A percentile compares a stretch with the other conserved stretches of the same genome.
Evolutionary conservation across 164 flowering plant genomes (phyloP).

Genomic region (Houttuynia cordata): DNA sequence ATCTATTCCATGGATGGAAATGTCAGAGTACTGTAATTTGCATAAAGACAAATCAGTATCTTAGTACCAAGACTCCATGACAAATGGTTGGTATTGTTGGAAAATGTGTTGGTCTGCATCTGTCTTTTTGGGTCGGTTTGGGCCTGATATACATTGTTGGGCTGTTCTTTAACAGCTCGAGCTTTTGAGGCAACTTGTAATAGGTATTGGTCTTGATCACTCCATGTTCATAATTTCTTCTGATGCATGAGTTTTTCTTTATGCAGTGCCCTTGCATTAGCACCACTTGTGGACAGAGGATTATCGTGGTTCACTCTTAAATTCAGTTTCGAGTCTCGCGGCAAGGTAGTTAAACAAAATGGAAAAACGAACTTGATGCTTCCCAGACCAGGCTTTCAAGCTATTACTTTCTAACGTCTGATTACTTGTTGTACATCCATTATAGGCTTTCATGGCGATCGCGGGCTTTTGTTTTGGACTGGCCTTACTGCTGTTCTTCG

Average conservation of each 20-base stretch:
- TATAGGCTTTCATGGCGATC: constrained; percentile 58
- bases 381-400: background rate
- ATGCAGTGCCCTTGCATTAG: constrained; percentile 83
- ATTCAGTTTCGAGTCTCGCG: constrained; percentile 54
- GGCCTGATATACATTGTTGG: too few species aligned
- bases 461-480: constrained; percentile 50
- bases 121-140: too few species aligned
- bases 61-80: too few species aligned
- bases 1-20: too few species aligned
- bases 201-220: too few species aligned
- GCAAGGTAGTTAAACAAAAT: constrained; percentile 30
- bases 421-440: background rate
- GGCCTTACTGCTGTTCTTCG: constrained; percentile 45
- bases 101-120: too few species aligned
- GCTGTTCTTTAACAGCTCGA: too few species aligned
- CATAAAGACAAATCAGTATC: too few species aligned
- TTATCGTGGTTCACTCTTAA: constrained; percentile 71
- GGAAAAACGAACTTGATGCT: background rate
- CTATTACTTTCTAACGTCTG: background rate
- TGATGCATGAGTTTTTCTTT: background rate
- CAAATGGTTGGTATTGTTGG: too few species aligned
- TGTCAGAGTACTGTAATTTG: too few species aligned
- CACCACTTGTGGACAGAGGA: constrained; percentile 70
- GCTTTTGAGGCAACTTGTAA: too few species aligned
- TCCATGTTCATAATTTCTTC: too few species aligned